phyloP scores from a whole-genome alignment of 2,329 filamentous ascomycete species.

The Beauveria medogensis region DNA sequence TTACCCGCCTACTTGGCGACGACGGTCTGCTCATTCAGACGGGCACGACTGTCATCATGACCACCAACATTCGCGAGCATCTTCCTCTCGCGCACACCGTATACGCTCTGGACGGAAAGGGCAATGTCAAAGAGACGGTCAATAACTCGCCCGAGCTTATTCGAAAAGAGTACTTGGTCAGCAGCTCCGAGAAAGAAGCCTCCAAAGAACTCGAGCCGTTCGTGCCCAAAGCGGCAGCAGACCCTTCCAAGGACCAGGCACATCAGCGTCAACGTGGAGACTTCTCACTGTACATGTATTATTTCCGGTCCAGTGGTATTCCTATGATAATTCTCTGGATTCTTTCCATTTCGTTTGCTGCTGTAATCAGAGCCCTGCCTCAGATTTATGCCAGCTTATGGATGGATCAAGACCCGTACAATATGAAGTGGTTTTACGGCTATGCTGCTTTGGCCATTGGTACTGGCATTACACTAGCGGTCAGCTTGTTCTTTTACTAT shows the following conservation, averaged over 20 bases:
- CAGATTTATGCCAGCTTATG: conserved; percentile 8
- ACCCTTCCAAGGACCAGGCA: conserved; percentile 3
- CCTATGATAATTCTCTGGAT: background rate
- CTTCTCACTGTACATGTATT: conserved; percentile 11
- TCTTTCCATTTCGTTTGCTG: background rate
- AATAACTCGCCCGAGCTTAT: conserved; percentile 8
- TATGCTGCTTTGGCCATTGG: background rate
- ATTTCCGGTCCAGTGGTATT: conserved; percentile 3
- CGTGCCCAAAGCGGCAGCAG: background rate
- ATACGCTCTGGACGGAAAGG: conserved; percentile 5
- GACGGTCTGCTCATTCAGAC: conserved; percentile 15
- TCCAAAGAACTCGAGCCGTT: background rate
- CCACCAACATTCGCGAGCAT: conserved; percentile 10
- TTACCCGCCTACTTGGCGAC: conserved; percentile 13
- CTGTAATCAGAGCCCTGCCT: background rate
- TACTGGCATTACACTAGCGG: background rate
- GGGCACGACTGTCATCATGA: conserved; percentile 14
- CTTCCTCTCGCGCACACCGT: conserved; percentile 7
- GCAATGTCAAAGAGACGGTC: conserved; percentile 1
- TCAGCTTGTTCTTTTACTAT: conserved; percentile 6
- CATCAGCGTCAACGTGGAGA: conserved; percentile 1
- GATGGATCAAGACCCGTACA: conserved; percentile 11
- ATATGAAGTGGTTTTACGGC: conserved; percentile 10
- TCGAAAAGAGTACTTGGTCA: conserved; percentile 3
- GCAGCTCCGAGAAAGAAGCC: background rate